Evolutionary conservation across 192 early-diverging fungal species (phyloP), one percentile per base, ranked within the genome.

Genomic region (Oehlia diaphana): DNA sequence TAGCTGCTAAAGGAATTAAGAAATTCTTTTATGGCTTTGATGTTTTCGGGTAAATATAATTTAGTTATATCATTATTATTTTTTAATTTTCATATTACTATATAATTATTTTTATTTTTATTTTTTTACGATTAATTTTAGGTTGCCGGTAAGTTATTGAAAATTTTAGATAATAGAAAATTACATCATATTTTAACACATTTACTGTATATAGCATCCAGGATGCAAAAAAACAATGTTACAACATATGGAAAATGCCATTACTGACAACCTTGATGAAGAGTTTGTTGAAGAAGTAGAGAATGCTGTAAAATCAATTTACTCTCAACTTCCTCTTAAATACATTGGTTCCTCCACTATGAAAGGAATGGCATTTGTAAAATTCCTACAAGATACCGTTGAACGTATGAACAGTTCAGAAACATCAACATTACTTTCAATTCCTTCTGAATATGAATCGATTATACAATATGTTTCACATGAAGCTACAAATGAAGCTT

Each of bases 341-440:
- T 69, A 28, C 8, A 69, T 69, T n/a, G 67, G 67, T 69, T 39
- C 28, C 3, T 39, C 37, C 31, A 69, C 28, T 19, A 69, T 69
- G 67, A 69, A 69, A 31, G 67, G 67, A 37, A 37, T 21, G 13
- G 4, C 67, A 8, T 69, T 69, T 14, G 67, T 39, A 69, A 69
- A 26, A 12, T 69, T 69, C 37, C 12, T 69, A 19, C 6, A 31
- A 37, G 67, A 69, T 12, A 37, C 5, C 21, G 67, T 69, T 16
- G 67, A 69, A 12, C 28, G 37, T 31, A 69, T 69, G 67, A 69
- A 69, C 28, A 39, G 21, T 10, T 39, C 67, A 14, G 13, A 10
- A 69, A 69, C 14, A 14, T 19, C 28, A 5, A 2, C 67, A 1
- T 33, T 37, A 35, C 26, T 69, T 19, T 69, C 67, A 19, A 69